Percentiles rank a stretch among this genome's conserved stretches.
Conservation (phyloP, 805 yeast species). For the Schwanniomyces sp. region DNA sequence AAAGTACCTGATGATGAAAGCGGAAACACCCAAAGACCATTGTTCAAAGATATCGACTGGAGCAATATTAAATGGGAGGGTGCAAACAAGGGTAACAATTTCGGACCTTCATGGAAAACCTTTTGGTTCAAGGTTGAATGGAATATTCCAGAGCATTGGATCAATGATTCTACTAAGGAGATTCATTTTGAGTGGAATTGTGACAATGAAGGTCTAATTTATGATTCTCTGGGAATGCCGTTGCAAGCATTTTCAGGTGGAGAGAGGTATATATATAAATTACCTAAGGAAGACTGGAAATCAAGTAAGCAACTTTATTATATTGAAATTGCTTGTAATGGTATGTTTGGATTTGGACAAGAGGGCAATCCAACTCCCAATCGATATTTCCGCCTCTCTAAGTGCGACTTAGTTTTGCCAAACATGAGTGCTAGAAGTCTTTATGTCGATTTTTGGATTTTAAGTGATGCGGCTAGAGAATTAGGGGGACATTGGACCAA, state of each 20-base stretch:
- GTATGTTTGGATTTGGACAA: conserved; percentile 79
- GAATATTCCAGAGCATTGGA: conserved; percentile 64
- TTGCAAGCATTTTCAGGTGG: conserved; percentile 86
- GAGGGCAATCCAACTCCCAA: conserved; percentile 67
- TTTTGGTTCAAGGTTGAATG: conserved; percentile 83
- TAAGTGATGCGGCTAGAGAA: conserved; percentile 91
- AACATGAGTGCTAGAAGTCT: conserved; percentile 77
- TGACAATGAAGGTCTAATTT: conserved; percentile 81
- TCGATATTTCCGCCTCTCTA: conserved; percentile 62
- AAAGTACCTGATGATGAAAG: conserved; percentile 61
- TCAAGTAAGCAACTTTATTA: conserved; percentile 65
- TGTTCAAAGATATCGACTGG: conserved; percentile 57
- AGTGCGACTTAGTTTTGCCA: conserved; percentile 80
- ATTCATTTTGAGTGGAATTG: conserved; percentile 83
- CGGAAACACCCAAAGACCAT: conserved; percentile 56
- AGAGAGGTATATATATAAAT: conserved; percentile 70
- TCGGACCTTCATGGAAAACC: conserved; percentile 97
- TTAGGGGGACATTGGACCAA: conserved; percentile 79
- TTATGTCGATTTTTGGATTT: conserved; percentile 79
- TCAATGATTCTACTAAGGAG: conserved; percentile 42
- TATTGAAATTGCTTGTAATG: conserved; percentile 89
- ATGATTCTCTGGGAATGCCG: conserved; percentile 64
- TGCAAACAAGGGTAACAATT: conserved; percentile 68
- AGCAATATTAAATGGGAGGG: conserved; percentile 46
- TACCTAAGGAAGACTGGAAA: conserved; percentile 57